Conservation (phyloP, 2,329 filamentous ascomycete species). For the Calonectria pauciramosa region DNA sequence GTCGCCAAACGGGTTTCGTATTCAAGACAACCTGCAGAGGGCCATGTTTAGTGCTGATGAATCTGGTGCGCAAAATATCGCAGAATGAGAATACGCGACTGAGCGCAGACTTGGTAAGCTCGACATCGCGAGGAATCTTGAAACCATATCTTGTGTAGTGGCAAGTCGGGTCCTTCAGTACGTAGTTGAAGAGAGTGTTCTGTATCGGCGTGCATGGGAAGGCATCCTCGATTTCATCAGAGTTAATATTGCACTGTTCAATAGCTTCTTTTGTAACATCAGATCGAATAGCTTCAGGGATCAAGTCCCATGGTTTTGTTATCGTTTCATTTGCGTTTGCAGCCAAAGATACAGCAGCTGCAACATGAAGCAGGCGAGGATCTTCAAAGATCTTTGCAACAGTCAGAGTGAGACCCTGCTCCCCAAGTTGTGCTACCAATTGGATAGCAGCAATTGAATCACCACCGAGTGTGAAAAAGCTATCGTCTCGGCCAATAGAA, state of each 20-base stretch:
- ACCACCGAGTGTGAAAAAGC: no score
- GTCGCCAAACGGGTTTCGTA: not conserved
- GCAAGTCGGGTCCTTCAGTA: not conserved
- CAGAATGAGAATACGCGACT: no score
- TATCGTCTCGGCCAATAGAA: no score
- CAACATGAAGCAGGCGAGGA: not conserved
- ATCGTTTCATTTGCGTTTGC: not conserved
- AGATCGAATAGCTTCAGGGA: not conserved
- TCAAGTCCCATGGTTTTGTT: not conserved
- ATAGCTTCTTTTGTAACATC: not conserved
- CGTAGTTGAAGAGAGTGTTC: not conserved
- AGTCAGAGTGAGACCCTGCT: no score
- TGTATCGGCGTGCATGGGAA: not conserved
- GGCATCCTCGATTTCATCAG: not conserved
- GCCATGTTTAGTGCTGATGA: not conserved
- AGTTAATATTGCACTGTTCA: not conserved
- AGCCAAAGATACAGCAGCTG: not conserved
- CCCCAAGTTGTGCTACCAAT: no score
- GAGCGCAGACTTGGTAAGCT: not conserved
- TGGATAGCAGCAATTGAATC: no score
- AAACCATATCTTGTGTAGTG: not conserved
- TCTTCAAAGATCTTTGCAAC: conserved; percentile 1
- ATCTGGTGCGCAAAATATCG: not conserved
- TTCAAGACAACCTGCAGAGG: not conserved
- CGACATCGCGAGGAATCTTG: not conserved